Conservation (phyloP, 306 rosid species). For the Dalbergia cultrata region DNA sequence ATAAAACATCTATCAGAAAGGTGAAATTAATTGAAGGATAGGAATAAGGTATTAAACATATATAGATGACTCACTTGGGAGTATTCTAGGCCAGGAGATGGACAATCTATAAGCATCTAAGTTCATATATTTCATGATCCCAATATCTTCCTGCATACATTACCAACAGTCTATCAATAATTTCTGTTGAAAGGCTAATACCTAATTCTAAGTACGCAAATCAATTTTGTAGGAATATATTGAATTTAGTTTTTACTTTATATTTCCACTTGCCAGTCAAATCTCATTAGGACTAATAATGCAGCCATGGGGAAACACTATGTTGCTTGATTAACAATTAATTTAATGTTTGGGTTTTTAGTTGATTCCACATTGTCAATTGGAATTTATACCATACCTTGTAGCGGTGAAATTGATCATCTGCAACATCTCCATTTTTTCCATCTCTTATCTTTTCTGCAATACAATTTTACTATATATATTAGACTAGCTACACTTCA, state of each 20-base stretch:
- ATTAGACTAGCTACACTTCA: no score
- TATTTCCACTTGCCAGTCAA: not conserved
- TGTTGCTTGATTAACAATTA: not conserved
- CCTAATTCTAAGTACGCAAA: no score
- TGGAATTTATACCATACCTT: slow-evolving; percentile 39
- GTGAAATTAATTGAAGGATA: not conserved
- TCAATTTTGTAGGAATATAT: no score
- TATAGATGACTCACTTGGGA: slow-evolving; percentile 62
- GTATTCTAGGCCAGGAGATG: slow-evolving; percentile 76
- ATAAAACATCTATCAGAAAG: not conserved
- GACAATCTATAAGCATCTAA: slow-evolving; percentile 77
- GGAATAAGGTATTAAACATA: not conserved
- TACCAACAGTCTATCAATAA: not conserved
- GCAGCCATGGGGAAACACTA: not conserved
- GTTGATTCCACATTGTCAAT: not conserved
- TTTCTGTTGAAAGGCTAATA: no score
- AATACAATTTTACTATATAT: no score
- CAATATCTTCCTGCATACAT: slow-evolving; percentile 64
- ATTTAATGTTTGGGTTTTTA: not conserved
- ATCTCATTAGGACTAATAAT: not conserved
- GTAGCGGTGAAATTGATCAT: slow-evolving; percentile 53
- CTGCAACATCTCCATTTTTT: slow-evolving; percentile 50
- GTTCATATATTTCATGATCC: slow-evolving; percentile 61
- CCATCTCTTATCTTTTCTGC: slow-evolving; percentile 53
- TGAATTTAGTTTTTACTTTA: not conserved